Evolutionary conservation across 306 rosid genomes (phyloP).

Genomic region (Cucumis sativus): Cucumber_9930_V3 NC_026661.2:12110001-12110500

Average conservation of each 20-base stretch:
- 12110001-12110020: conserved; percentile 57
- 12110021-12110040: background rate
- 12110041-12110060: background rate
- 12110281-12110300: background rate
- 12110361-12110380: conserved; percentile 53
- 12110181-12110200: conserved; percentile 96
- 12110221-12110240: conserved; percentile 40
- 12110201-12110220: conserved; percentile 96
- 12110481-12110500: conserved; percentile 38
- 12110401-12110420: conserved; percentile 37
- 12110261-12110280: background rate
- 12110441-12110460: conserved; percentile 45
- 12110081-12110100: background rate
- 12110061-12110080: background rate
- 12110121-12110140: conserved; percentile 5
- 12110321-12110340: background rate
- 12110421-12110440: conserved; percentile 44
- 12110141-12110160: conserved; percentile 77
- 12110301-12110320: background rate
- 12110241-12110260: background rate
- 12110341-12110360: background rate
- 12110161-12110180: conserved; percentile 94
- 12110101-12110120: background rate
- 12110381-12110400: conserved; percentile 52
- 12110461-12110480: conserved; percentile 51